These are phyloP conservation scores for Cucurbita maxima DNA, from an alignment of 306 rosid species.

Conservation along the genomic window DNA sequence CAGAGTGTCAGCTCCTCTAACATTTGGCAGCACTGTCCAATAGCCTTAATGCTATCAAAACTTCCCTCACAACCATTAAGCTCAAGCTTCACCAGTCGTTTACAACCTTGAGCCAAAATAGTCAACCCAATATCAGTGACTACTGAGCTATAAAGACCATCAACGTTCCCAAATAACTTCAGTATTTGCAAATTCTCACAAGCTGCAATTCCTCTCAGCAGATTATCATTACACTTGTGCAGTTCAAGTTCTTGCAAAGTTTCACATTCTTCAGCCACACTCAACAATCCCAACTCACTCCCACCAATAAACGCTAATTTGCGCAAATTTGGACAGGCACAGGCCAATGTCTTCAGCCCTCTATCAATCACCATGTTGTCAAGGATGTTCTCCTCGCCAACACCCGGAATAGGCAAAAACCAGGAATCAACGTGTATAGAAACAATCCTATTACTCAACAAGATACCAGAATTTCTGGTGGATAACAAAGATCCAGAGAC, in stretches of 20 bases:
- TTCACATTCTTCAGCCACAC: constrained; percentile 65
- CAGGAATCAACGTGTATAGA: constrained; percentile 33
- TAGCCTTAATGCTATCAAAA: constrained; percentile 76
- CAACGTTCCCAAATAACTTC: constrained; percentile 44
- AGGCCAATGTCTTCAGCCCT: constrained; percentile 45
- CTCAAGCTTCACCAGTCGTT: constrained; percentile 68
- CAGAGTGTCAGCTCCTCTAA: constrained; percentile 59
- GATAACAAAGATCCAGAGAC: constrained; percentile 43
- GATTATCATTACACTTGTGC: constrained; percentile 61
- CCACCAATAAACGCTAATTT: constrained; percentile 51
- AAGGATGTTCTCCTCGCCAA: constrained; percentile 38
- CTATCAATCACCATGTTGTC: constrained; percentile 57
- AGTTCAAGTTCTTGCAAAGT: constrained; percentile 69
- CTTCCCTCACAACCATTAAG: constrained; percentile 79
- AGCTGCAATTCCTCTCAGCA: constrained; percentile 68
- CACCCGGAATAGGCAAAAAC: constrained; percentile 22
- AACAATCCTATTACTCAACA: constrained; percentile 29
- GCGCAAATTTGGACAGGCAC: constrained; percentile 67
- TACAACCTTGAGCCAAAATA: constrained; percentile 78
- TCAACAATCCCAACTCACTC: constrained; percentile 63
- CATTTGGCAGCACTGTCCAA: constrained; percentile 81
- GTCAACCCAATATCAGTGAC: constrained; percentile 76
- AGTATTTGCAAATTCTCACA: constrained; percentile 58
- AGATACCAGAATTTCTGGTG: constrained; percentile 31
- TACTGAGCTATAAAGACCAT: constrained; percentile 36